Evolutionary conservation across 192 early-diverging fungal species (phyloP), one percentile per base, ranked within the genome.

Genomic region (Linnemannia exigua): DNA sequence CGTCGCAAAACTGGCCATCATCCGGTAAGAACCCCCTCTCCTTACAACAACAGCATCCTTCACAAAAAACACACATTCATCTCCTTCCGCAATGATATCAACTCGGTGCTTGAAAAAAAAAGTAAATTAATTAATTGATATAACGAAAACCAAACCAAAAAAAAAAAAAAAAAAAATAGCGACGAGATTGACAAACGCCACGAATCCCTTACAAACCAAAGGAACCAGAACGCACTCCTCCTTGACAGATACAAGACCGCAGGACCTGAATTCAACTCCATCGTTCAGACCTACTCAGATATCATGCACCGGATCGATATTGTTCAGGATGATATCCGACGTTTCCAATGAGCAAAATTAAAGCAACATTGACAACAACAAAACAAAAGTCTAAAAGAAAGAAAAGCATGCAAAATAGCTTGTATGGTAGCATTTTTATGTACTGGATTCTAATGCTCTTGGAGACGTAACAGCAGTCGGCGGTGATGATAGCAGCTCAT

Each of bases 271-370:
- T 88, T 88, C 58, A 73, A 88, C 31, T 61, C 38, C 33, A 83
- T 88, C 31, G 87, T 82, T 3, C 66, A 83, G 8, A 77, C 76
- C 0, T 88, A 88, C 38, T 54, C 81, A 14, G 72, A 88, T 8
- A 48, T 88, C 44, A 78, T 82, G 54, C 69, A 77, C 8, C 76
- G 74, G 0, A 88, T 88, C 20, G 76, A 83, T 5, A 47, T 66
- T 50, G 81, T 88, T 3, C 74, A 88, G 35, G 80, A 88, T 35
- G 81, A 88, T 22, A 81, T 88, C 20, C 54, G 72, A 17, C 73
- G 80, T 50, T 33, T 87, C 35, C 38, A 80, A 68, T 74, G 54
- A 52, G 28, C 12, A 17, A 25, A n/a, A n/a, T n/a, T n/a, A n/a
- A n/a, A n/a, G n/a, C n/a, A n/a, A n/a, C n/a, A n/a, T n/a, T n/a